Evolutionary conservation across 768 basidiomycete genomes (phyloP), one percentile per base, ranked within the genome.

Genomic region (Leucocoprinus leucothites): DNA sequence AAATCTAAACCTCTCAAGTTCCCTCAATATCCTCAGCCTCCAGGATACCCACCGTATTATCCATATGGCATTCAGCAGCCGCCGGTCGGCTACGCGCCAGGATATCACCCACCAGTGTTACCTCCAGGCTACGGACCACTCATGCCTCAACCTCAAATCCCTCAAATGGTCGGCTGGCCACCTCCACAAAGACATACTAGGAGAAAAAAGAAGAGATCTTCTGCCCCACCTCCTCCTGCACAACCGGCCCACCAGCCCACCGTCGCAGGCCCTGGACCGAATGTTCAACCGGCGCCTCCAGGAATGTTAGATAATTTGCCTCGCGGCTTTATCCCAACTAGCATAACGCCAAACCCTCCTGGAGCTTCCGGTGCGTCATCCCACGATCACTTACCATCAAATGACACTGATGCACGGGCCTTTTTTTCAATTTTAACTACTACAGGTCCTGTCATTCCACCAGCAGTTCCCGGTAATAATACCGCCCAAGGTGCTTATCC

Each of bases 271-370:
- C 7, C 38, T 22, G 28, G 9, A 16, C 38, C 26, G 21, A 55
- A 48, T 34, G 31, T 49, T n/a, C 54, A 48, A 24, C 47, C 54
- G 14, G 47, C 28, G 14, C 52, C 52, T 19, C 31, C 52, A 21
- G 52, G 42, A 28, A 55, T 67, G 41, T 62, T 66, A 0, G 69
- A 71, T 26, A 62, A 59, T 42, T 67, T 63, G 50, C 51, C 55
- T 9, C 63, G 63, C 21, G 69, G 69, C 6, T 68, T 64, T 44
- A 42, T 58, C 26, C 48, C 60, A 7, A 56, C 56, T 14, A 50
- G 28, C 41, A 63, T 55, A 47, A 56, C 24, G 31, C 56, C 51
- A 9, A 61, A 57, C 53, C 52, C 53, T 25, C 59, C 60, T 49
- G 57, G 63, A 63, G 52, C 24, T 58, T 57, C 8, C 3, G 18